Conservation (phyloP, 1,139 yeast species). For the Scheffersomyces insectosa region DNA sequence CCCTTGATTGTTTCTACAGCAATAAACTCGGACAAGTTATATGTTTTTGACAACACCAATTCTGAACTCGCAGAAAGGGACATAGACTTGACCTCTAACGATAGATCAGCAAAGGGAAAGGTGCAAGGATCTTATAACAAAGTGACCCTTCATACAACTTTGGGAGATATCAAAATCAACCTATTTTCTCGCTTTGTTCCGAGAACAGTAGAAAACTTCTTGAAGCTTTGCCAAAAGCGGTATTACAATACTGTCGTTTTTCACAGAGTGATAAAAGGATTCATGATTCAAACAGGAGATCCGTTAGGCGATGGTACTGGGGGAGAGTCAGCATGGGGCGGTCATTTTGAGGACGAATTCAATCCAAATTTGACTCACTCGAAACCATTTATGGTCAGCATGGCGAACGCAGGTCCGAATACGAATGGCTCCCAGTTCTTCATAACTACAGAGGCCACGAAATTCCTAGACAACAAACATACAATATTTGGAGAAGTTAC, state of each 20-base stretch:
- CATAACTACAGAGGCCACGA: conserved; percentile 28
- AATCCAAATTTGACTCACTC: conserved; percentile 35
- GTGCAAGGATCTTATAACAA: conserved; percentile 5
- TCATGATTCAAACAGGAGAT: conserved; percentile 58
- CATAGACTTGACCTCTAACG: conserved; percentile 11
- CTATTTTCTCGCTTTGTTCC: conserved; percentile 41
- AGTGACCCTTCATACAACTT: conserved; percentile 41
- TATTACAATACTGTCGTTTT: conserved; percentile 45
- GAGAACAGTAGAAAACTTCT: conserved; percentile 46
- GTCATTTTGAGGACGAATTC: conserved; percentile 45
- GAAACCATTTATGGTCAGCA: conserved; percentile 45
- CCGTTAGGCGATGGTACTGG: conserved; percentile 53
- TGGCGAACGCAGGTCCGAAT: conserved; percentile 39
- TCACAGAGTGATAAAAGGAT: conserved; percentile 48
- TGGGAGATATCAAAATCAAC: conserved; percentile 45
- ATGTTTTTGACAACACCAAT: conserved; percentile 26
- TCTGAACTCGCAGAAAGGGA: conserved; percentile 16
- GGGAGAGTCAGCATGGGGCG: conserved; percentile 48
- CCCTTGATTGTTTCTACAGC: conserved; percentile 39
- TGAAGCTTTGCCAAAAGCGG: conserved; percentile 32
- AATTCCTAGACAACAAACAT: conserved; percentile 30
- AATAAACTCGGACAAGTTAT: conserved; percentile 27
- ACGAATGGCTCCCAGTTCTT: conserved; percentile 36
- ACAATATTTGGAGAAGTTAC: conserved; percentile 31
- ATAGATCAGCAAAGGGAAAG: conserved; percentile 4